Conservation (phyloP, 208 protist species). For the Leishmania martiniquensis region DNA sequence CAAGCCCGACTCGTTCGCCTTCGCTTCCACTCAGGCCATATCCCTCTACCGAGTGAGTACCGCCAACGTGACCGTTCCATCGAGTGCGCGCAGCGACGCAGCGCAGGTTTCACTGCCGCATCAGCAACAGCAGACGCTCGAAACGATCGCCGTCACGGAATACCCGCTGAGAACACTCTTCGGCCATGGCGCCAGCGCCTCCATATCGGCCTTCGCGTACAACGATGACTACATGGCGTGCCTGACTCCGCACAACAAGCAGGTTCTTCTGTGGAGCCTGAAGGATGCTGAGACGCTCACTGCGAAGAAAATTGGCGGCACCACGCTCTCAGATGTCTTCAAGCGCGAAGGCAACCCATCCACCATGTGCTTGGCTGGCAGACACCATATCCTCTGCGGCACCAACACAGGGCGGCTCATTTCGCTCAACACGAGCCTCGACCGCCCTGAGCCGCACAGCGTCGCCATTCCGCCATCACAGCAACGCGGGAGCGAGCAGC, state of each 20-base stretch:
- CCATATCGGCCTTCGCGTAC: conserved; percentile 73
- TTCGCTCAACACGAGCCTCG: conserved; percentile 77
- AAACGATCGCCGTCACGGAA: conserved; percentile 33
- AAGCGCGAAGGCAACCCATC: conserved; percentile 64
- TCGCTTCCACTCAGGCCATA: conserved; percentile 57
- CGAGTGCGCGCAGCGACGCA: conserved; percentile 16
- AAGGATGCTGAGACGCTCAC: conserved; percentile 59
- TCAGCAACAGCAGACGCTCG: conserved; percentile 7
- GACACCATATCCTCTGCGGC: conserved; percentile 78
- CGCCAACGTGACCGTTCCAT: conserved; percentile 31
- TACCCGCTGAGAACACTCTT: conserved; percentile 66
- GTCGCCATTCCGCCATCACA: conserved; percentile 41
- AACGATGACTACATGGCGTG: conserved; percentile 85
- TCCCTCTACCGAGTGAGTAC: conserved; percentile 54
- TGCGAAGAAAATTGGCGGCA: conserved; percentile 38
- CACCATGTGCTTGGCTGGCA: conserved; percentile 79
- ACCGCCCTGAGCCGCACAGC: conserved; percentile 43
- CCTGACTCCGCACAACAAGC: conserved; percentile 45
- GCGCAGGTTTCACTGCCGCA: conserved; percentile 23
- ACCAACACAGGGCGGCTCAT: conserved; percentile 75
- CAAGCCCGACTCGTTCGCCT: conserved; percentile 62
- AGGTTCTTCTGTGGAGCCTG: conserved; percentile 59
- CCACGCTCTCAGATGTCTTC: conserved; percentile 42
- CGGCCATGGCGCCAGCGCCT: conserved; percentile 45
- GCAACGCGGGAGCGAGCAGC: conserved; percentile 22